These are phyloP conservation scores for Suzukiozyma palmioleophila DNA, from an alignment of 1,139 yeast species.

Conservation along the genomic window DNA sequence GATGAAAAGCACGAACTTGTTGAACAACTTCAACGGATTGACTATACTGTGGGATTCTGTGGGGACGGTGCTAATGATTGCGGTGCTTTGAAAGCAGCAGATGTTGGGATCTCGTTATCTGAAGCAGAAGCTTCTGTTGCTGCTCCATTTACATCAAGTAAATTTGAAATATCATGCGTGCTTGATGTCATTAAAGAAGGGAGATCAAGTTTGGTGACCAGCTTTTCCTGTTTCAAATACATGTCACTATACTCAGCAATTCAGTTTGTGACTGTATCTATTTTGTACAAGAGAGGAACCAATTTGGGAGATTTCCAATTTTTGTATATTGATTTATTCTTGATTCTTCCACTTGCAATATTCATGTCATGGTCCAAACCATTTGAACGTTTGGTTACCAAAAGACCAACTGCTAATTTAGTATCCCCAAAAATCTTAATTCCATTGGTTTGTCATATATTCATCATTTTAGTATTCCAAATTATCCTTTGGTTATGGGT, in stretches of 20 bases:
- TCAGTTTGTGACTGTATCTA: constrained; percentile 83
- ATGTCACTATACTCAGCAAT: constrained; percentile 97
- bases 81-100: constrained; percentile 96
- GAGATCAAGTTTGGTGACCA: constrained; percentile 88
- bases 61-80: constrained; percentile 98
- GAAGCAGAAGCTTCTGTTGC: constrained; percentile 99
- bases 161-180: constrained; percentile 90
- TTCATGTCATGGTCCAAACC: constrained; percentile 98
- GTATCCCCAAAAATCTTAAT: constrained; percentile 84
- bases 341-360: constrained; percentile 90
- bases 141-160: constrained; percentile 91
- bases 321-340: constrained; percentile 81
- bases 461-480: constrained; percentile 61
- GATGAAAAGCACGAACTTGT: constrained; percentile 97
- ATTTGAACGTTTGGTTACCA: constrained; percentile 50
- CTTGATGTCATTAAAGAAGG: constrained; percentile 90
- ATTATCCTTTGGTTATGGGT: constrained; percentile 59
- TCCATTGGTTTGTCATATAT: constrained; percentile 73
- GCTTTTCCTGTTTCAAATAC: constrained; percentile 94
- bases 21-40: constrained; percentile 75
- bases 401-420: constrained; percentile 90
- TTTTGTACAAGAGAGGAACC: constrained; percentile 82
- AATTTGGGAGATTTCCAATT: constrained; percentile 98
- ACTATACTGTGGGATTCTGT: constrained; percentile 93
- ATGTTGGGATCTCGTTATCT: constrained; percentile 90